Base-by-base conservation (phyloP, 1,284 basidiomycete species). In the Trametes hirsuta region DNA sequence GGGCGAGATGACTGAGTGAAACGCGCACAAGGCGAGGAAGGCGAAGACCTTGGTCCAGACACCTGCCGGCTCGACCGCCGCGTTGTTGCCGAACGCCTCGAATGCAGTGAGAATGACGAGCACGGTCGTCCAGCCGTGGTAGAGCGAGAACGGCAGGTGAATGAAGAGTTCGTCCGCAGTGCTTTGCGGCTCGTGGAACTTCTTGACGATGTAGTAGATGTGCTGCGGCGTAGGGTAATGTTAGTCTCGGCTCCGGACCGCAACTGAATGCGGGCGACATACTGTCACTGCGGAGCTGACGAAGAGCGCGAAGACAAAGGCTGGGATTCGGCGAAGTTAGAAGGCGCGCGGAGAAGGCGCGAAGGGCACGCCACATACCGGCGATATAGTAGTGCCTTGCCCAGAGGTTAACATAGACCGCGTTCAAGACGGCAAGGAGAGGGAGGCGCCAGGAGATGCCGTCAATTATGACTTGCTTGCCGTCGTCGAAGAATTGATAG, bases 111-210 rank as follows among this genome's bases (percentile, higher is more conserved):
- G 79, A 63, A 97, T 82, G 66, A 97, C 91, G 59, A 97, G 85
- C 53, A 97, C 90, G 50, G 94, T 95, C 14, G 93, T 94, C 91
- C 95, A 97, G 51, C 95, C 95, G 72, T 97, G 95, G 79, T 91
- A 97, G 56, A 96, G 85, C 9, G 93, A 95, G 83, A 96, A 95
- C 9, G 94, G 94, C 14, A 93, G 84, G 71, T 93, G 91, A 40
- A 93, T 77, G 64, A 91, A 91, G 63, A 93, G 74, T 75, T 97
- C 94, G 64, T 95, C 93, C 25, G 82, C 80, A 42, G 82, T 71
- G 64, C 72, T 84, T 69, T 87, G 79, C 50, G 91, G 76, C 53
- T 83, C 74, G 74, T 97, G 88, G 65, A 87, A 84, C 75, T 93
- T 92, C 81, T 95, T 96, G 73, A 97, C 88, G 63, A 91, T 81